Conservation (phyloP, 2,329 filamentous ascomycete species). For the Cryphonectria carpinicola region DNA sequence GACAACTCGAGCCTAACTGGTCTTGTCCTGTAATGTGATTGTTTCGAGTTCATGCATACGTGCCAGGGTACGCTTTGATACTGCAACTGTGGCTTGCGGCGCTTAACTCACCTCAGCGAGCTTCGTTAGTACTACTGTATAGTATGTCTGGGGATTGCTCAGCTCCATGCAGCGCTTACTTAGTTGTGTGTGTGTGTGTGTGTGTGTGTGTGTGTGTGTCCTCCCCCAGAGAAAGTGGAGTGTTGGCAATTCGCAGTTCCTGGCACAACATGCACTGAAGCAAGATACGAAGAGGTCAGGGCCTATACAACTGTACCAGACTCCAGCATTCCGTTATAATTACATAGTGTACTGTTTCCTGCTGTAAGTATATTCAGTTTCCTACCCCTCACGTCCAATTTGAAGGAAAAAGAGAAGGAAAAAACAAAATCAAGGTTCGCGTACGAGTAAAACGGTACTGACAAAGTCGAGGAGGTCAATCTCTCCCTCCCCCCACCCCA, state of each 20-base stretch:
- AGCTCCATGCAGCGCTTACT: background rate
- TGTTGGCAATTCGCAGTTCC: background rate
- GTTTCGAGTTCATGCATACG: no score
- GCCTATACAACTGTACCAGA: background rate
- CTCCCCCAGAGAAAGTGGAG: background rate
- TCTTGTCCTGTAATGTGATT: no score
- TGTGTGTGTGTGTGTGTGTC: background rate
- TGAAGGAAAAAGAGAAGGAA: no score
- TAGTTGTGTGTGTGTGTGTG: background rate
- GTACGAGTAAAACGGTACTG: no score
- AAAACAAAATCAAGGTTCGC: no score
- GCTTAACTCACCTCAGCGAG: background rate
- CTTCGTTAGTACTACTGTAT: background rate
- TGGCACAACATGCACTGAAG: background rate
- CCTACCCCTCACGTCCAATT: no score
- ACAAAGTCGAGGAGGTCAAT: background rate
- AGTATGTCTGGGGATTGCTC: background rate
- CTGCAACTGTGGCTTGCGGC: background rate
- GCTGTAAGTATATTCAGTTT: background rate
- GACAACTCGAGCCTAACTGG: no score
- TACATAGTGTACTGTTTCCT: background rate
- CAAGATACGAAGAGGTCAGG: background rate
- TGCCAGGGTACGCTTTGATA: background rate
- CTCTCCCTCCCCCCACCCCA: background rate
- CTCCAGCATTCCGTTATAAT: background rate